Percentiles rank a stretch among this genome's conserved stretches.
These are phyloP conservation scores for Dichotomocladium elegans DNA, from an alignment of 371 early-diverging fungal species.

Conservation along the genomic window DNA sequence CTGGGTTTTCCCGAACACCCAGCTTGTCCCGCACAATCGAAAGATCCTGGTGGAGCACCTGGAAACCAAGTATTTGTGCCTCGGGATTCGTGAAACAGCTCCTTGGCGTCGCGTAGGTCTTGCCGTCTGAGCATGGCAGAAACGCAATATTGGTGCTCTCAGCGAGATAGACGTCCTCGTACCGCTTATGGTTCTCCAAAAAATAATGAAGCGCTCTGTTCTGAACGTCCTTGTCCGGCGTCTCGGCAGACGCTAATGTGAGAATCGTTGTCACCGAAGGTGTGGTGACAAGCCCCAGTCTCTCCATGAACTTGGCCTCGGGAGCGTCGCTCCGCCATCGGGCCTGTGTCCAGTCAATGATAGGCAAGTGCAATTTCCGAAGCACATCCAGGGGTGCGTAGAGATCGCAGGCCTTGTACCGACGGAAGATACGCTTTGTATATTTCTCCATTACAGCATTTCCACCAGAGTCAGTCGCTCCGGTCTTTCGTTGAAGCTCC, in stretches of 20 bases:
- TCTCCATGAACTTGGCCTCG: slow-evolving; percentile 61
- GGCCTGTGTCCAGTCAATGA: slow-evolving; percentile 65
- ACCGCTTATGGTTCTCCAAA: slow-evolving; percentile 65
- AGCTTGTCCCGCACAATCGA: slow-evolving; percentile 58
- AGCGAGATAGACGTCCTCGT: slow-evolving; percentile 44
- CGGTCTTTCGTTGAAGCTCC: slow-evolving; percentile 13
- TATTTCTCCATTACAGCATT: slow-evolving; percentile 16
- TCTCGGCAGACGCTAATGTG: slow-evolving; percentile 40
- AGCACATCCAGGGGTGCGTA: slow-evolving; percentile 68
- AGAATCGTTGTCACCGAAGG: slow-evolving; percentile 60
- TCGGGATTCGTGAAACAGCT: slow-evolving; percentile 66
- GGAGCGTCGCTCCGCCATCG: slow-evolving; percentile 52
- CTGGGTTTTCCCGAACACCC: slow-evolving; percentile 66
- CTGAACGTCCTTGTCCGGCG: slow-evolving; percentile 32
- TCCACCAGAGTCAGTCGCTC: slow-evolving; percentile 7
- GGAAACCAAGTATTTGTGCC: slow-evolving; percentile 63
- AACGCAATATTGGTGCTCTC: slow-evolving; percentile 49
- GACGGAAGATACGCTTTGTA: slow-evolving; percentile 20
- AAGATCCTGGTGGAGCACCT: slow-evolving; percentile 58
- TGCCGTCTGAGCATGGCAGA: slow-evolving; percentile 54
- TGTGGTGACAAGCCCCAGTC: slow-evolving; percentile 56
- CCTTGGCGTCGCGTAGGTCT: slow-evolving; percentile 43
- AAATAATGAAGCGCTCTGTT: slow-evolving; percentile 63
- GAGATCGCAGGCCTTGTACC: slow-evolving; percentile 70
- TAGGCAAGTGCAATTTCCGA: slow-evolving; percentile 58